Evolutionary conservation across 169 alveolate genomes (phyloP).

Genomic region (Eimeria zaria): DNA sequence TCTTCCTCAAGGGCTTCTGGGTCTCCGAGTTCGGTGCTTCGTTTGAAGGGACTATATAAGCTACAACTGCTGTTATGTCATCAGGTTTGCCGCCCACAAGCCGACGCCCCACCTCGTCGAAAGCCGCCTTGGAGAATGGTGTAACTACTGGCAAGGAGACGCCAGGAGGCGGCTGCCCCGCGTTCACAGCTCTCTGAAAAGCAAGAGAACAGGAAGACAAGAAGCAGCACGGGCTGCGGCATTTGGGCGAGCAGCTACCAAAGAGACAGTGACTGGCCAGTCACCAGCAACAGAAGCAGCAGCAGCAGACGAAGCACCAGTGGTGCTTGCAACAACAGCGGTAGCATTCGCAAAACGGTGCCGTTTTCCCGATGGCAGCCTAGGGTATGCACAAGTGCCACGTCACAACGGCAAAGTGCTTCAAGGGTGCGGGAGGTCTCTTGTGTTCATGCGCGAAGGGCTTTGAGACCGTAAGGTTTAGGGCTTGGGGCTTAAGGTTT

Average conservation of each 20-base stretch:
- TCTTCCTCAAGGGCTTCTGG: background rate
- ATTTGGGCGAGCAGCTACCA: background rate
- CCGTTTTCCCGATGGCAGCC: background rate
- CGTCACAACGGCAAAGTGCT: background rate
- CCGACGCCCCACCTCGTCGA: constrained; percentile 86
- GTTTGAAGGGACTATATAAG: constrained; percentile 78
- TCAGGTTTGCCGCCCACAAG: constrained; percentile 90
- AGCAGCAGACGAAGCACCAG: background rate
- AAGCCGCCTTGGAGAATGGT: constrained; percentile 88
- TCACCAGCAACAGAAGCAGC: constrained; percentile 1
- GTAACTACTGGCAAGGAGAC: constrained; percentile 78
- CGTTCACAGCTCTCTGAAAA: constrained; percentile 53
- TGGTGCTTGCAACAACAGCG: background rate
- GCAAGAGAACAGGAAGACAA: background rate
- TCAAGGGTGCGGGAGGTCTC: background rate
- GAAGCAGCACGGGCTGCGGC: background rate
- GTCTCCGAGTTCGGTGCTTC: background rate
- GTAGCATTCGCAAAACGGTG: background rate
- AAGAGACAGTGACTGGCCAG: background rate
- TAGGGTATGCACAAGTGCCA: background rate
- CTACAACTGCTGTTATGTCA: constrained; percentile 89
- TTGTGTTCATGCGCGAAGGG: background rate
- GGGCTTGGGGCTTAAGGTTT: background rate
- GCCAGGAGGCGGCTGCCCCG: constrained; percentile 60
- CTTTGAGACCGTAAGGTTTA: background rate